A percentile compares a stretch with the other conserved stretches of the same genome.
These are phyloP conservation scores for Lactarius indigo DNA, from an alignment of 768 basidiomycete species.

Conservation along the genomic window DNA sequence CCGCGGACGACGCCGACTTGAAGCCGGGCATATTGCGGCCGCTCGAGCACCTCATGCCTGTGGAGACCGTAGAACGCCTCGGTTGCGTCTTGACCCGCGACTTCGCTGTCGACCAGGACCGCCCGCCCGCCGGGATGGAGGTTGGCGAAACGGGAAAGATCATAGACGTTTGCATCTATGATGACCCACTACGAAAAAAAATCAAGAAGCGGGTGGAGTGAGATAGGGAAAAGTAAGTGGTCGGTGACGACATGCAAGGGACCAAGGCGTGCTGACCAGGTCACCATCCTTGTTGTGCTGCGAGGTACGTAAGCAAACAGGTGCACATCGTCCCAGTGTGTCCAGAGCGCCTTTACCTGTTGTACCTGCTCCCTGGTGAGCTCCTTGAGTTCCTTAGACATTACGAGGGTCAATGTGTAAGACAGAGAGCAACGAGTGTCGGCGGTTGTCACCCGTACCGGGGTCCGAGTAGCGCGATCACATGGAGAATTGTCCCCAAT, in stretches of 20 bases:
- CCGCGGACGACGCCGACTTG: conserved; percentile 66
- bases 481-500: not conserved
- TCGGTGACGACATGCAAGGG: not conserved
- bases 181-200: conserved; percentile 61
- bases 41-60: conserved; percentile 72
- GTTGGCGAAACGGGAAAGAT: conserved; percentile 74
- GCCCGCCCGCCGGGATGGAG: conserved; percentile 84
- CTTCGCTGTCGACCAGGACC: conserved; percentile 49
- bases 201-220: not conserved
- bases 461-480: not conserved
- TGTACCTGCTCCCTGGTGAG: conserved; percentile 60
- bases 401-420: not conserved
- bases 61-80: conserved; percentile 86
- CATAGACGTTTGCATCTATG: conserved; percentile 78
- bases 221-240: not conserved
- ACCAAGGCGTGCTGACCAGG: conserved; percentile 46
- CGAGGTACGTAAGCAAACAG: not conserved
- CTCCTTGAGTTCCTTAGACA: conserved; percentile 31
- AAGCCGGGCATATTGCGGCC: conserved; percentile 67
- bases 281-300: conserved; percentile 89
- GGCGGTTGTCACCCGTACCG: not conserved
- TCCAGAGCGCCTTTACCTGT: conserved; percentile 43
- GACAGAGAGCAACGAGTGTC: not conserved
- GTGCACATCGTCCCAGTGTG: not conserved
- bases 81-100: conserved; percentile 78